These are phyloP conservation scores for Trichoderma reesei DNA, from an alignment of 495 filamentous ascomycete species.

Conservation along the genomic window DNA sequence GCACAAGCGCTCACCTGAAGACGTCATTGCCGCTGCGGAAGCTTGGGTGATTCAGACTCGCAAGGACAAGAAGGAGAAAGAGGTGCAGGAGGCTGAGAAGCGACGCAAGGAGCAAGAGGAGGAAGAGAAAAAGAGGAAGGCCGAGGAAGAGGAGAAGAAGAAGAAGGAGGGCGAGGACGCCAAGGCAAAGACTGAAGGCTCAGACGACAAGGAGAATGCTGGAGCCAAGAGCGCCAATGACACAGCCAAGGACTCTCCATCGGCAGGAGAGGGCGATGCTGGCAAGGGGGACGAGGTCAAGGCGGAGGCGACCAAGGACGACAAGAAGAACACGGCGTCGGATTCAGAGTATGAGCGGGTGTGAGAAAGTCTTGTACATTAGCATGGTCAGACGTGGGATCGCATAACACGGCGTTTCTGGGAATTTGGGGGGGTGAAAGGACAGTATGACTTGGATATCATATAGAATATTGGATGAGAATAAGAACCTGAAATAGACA, in stretches of 20 bases:
- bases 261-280: conserved; percentile 10
- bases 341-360: conserved; percentile 26
- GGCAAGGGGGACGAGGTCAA: conserved; percentile 9
- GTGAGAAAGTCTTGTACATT: not conserved
- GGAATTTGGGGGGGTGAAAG: not conserved
- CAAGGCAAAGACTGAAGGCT: conserved; percentile 20
- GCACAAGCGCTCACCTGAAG: conserved; percentile 53
- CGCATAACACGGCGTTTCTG: conserved; percentile 1
- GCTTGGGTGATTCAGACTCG: conserved; percentile 48
- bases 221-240: conserved; percentile 13
- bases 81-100: conserved; percentile 35
- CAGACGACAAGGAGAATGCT: conserved; percentile 16
- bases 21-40: conserved; percentile 44
- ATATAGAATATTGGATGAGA: not conserved
- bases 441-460: not conserved
- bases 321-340: conserved; percentile 7
- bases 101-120: conserved; percentile 29
- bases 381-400: not conserved
- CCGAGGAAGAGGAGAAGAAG: conserved; percentile 20
- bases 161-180: conserved; percentile 20
- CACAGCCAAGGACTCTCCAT: conserved; percentile 4
- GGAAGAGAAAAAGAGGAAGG: conserved; percentile 23
- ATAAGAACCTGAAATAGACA: too few species aligned
- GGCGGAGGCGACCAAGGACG: conserved; percentile 7
- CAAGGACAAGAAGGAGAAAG: conserved; percentile 50